Base-by-base conservation (phyloP, 2,329 filamentous ascomycete genomes). In the Xylariaceae sp. region DNA sequence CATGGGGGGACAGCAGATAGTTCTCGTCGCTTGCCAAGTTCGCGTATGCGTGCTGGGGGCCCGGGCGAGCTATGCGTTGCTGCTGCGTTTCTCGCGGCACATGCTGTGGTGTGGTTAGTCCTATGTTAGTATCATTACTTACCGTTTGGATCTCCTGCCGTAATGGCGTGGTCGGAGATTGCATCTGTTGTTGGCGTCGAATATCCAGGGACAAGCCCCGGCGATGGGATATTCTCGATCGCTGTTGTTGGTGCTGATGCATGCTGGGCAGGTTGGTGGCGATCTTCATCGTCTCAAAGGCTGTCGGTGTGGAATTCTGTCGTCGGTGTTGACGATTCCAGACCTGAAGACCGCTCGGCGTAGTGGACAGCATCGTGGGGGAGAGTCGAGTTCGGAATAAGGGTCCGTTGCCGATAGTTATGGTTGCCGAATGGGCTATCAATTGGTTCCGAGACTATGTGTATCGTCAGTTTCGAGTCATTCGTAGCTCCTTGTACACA, bases 21-120 rank as follows among this genome's bases (percentile, higher is more conserved):
- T 76, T 80, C 70, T 84, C 84, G 75, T 76, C 77, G 59, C 55
- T 66, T 64, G 67, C 68, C 63, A 71, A 70, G 69, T 71, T 70
- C 64, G 65, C 64, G 66, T 68, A 70, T 55, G 67, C 65, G 60
- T 75, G 68, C 70, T 75, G 75, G 56, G 72, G 81, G 83, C 89
- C 88, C 85, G 89, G 89, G 86, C 89, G 87, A 84, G 85, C 84
- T 83, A 86, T 83, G 84, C 85, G 86, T 81, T 92, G 90, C 87
- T 90, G 86, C 85, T 93, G 91, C 87, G 89, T 84, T 90, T 90
- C 89, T 88, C 88, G 89, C 87, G 91, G 84, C 79, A 86, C 82
- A 84, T 91, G 89, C 84, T 93, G 89, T 83, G 79, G 78, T 77
- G 78, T 82, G 67, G 79, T 70, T 79, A 79, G 76, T 82, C 79